Evolutionary conservation across 139 green algal species (phyloP).

Genomic region (Trebouxia sp.): DNA sequence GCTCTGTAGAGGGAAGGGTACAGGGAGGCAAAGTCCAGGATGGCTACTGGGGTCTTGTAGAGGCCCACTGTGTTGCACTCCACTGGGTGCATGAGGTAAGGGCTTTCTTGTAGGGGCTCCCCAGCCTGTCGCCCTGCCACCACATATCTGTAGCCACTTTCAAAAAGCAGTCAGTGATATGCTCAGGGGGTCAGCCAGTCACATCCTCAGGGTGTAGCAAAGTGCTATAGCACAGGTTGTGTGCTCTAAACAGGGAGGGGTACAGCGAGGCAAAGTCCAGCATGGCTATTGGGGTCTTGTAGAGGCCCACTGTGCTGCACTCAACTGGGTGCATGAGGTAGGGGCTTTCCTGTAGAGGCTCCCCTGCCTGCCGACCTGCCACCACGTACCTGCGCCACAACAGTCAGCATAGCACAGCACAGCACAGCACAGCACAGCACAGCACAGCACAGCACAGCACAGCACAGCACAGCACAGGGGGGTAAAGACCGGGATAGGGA

Average conservation of each 20-base stretch:
- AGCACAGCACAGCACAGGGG: too few species aligned
- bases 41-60: slow-evolving; percentile 69
- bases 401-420: too few species aligned
- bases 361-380: slow-evolving; percentile 47
- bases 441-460: too few species aligned
- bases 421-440: too few species aligned
- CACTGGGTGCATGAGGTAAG: slow-evolving; percentile 79
- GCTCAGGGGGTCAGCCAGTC: slow-evolving; percentile 20
- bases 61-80: slow-evolving; percentile 57
- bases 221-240: slow-evolving; percentile 86
- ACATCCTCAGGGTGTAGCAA: slow-evolving; percentile 71
- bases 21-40: slow-evolving; percentile 79
- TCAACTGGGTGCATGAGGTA: slow-evolving; percentile 82
- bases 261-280: slow-evolving; percentile 84
- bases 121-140: slow-evolving; percentile 54
- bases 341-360: slow-evolving; percentile 59
- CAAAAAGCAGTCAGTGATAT: slow-evolving; percentile 44
- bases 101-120: slow-evolving; percentile 55
- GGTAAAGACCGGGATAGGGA: slow-evolving; percentile 80
- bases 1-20: slow-evolving; percentile 75
- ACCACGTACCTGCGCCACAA: slow-evolving; percentile 43
- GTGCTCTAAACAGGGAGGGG: slow-evolving; percentile 65
- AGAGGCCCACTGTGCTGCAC: slow-evolving; percentile 52
- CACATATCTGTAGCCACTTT: slow-evolving; percentile 33
- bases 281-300: slow-evolving; percentile 66